Evolutionary conservation across 805 yeast species (phyloP), one percentile per base, ranked within the genome.

Genomic region (Nakazawaea molendinolei): DNA sequence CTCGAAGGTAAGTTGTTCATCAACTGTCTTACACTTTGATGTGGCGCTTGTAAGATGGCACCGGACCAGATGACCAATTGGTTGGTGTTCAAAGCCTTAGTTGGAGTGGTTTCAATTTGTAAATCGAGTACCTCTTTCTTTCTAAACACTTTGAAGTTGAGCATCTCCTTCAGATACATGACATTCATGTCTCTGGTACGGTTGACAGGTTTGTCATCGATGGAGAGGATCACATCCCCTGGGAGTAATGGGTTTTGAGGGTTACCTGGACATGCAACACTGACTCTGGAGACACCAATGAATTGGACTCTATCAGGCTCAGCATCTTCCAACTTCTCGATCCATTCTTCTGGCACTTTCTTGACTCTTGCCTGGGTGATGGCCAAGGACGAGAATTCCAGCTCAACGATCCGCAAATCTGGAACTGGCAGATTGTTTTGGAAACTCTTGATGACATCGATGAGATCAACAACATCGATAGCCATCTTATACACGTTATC

Each of bases 291-390:
- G 9, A 84, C 90, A 13, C 76, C 63, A 51, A 86, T 69, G 43
- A 89, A 73, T 52, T 86, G 89, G 29, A 80, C 67, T 48, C 84
- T 77, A 49, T 82, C 86, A 18, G 65, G 62, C 35, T 75, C 70
- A 5, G 45, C 43, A 8, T 51, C 51, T 53, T 85, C 95, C 52
- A 85, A 69, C 43, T 65, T 67, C 23, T 65, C 51, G 42, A 89
- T 81, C 94, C 95, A 86, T 28, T 74, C 75, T 47, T 84, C 90
- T 0, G 92, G 74, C 16, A 87, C 95, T n/a, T 95, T 95, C 50
- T 85, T 70, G 30, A 84, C 73, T 56, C 95, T 75, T 3, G 94
- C 95, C 50, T 76, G 80, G 18, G 77, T 69, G 17, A 86, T 64
- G 2, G 85, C 71, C 23, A 82, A 63, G 0, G 87, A 67, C 12